These are phyloP conservation scores for Kwoniella newhampshirensis DNA, from an alignment of 768 basidiomycete species.

Conservation along the genomic window DNA sequence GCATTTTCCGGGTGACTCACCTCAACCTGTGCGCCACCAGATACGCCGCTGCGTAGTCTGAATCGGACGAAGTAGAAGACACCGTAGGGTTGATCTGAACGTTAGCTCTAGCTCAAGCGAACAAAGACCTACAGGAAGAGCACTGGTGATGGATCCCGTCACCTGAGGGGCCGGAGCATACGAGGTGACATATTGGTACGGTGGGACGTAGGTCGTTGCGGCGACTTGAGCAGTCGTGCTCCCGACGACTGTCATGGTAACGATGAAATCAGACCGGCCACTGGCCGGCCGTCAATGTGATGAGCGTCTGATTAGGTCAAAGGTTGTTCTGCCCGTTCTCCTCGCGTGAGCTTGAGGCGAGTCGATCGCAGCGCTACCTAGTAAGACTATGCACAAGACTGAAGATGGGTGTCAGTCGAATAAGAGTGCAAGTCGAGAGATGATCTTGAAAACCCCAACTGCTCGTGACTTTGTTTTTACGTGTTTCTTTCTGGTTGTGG, in stretches of 20 bases:
- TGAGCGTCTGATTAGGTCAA: too few species aligned
- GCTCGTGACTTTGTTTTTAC: too few species aligned
- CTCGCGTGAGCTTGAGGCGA: too few species aligned
- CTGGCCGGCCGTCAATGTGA: too few species aligned
- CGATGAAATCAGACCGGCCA: too few species aligned
- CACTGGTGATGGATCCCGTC: conserved; percentile 43
- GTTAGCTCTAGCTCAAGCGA: not conserved
- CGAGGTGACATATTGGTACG: conserved; percentile 44
- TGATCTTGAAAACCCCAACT: too few species aligned
- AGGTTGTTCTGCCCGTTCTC: too few species aligned
- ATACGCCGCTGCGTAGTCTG: conserved; percentile 48
- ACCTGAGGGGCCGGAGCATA: conserved; percentile 30
- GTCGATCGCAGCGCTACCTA: too few species aligned
- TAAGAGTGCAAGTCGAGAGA: too few species aligned
- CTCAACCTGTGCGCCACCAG: conserved; percentile 52
- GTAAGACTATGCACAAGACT: too few species aligned
- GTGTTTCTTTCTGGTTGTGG: too few species aligned
- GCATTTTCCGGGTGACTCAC: conserved; percentile 34
- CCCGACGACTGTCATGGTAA: conserved; percentile 43
- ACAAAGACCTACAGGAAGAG: conserved; percentile 19
- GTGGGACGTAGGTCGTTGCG: conserved; percentile 37
- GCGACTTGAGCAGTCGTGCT: conserved; percentile 38
- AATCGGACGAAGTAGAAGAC: conserved; percentile 38
- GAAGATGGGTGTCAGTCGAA: too few species aligned
- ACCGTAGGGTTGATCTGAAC: conserved; percentile 45